phyloP scores from a whole-genome alignment of 1,284 basidiomycete genomes.

The Erythrobasidium hasegawianum region DNA sequence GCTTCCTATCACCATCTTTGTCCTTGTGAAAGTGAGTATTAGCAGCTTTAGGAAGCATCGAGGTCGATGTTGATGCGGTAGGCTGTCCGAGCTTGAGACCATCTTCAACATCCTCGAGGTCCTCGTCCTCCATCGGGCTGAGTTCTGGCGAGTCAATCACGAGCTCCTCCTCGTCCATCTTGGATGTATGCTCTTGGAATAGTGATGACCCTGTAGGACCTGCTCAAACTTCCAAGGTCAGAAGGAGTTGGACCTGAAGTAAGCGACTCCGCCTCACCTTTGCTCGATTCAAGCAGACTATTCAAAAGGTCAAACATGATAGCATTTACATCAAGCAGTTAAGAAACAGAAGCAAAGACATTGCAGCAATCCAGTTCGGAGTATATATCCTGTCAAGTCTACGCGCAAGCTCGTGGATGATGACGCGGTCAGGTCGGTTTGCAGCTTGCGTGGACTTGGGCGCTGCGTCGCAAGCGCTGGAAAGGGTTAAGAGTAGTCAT shows the following conservation, averaged over 20 bases:
- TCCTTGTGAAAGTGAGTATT: constrained; percentile 1
- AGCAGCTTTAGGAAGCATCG: constrained; percentile 7
- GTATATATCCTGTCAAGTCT: too few relatives aligned
- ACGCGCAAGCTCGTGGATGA: too few relatives aligned
- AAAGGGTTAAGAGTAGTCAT: too few relatives aligned
- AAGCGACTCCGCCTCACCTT: neutral
- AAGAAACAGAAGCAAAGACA: too few relatives aligned
- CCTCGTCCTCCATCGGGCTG: constrained; percentile 34
- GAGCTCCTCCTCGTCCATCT: constrained; percentile 43
- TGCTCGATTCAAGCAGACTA: neutral
- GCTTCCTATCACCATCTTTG: constrained; percentile 18
- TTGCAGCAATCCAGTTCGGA: too few relatives aligned
- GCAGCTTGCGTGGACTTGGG: too few relatives aligned
- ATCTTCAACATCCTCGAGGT: constrained; percentile 44
- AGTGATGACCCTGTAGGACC: too few relatives aligned
- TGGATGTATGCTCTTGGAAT: neutral
- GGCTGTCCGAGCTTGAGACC: constrained; percentile 38
- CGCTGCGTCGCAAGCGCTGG: too few relatives aligned
- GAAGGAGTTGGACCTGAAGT: too few relatives aligned
- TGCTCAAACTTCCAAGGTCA: neutral
- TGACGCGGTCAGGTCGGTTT: too few relatives aligned
- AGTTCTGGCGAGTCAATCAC: constrained; percentile 44
- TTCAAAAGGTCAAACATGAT: constrained; percentile 1
- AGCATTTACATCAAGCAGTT: too few relatives aligned
- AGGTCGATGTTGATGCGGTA: constrained; percentile 6